Evolutionary conservation across 768 basidiomycete species (phyloP).

Genomic region (Candolleomyces efflorescens): DNA sequence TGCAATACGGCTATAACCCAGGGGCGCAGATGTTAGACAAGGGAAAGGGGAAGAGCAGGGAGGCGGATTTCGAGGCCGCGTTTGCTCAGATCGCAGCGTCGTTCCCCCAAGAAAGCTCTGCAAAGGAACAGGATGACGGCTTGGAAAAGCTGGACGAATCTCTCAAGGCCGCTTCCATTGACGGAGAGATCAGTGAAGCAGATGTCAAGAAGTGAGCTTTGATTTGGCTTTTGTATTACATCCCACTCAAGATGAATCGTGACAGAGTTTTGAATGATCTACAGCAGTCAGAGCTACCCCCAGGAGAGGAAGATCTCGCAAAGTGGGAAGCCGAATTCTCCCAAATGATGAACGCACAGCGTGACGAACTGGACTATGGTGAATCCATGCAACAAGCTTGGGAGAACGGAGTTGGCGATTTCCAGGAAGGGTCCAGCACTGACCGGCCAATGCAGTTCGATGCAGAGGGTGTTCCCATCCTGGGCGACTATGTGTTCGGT

Average conservation of each 20-base stretch:
- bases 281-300: constrained; percentile 53
- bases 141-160: constrained; percentile 48
- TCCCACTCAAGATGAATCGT: constrained; percentile 2
- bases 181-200: constrained; percentile 17
- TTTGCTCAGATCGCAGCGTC: constrained; percentile 67
- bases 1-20: constrained; percentile 28
- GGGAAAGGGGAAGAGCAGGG: constrained; percentile 77
- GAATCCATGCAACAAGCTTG: constrained; percentile 60
- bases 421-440: constrained; percentile 27
- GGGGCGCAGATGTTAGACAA: constrained; percentile 30
- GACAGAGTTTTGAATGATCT: constrained; percentile 60
- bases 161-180: constrained; percentile 31
- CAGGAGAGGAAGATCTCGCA: constrained; percentile 58
- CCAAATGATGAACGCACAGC: constrained; percentile 65
- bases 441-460: constrained; percentile 48
- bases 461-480: constrained; percentile 70
- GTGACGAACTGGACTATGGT: constrained; percentile 65
- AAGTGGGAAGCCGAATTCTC: constrained; percentile 85
- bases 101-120: constrained; percentile 23
- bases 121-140: constrained; percentile 33
- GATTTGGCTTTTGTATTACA: background rate
- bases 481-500: constrained; percentile 79
- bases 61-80: constrained; percentile 82
- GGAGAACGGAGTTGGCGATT: constrained; percentile 51
- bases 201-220: constrained; percentile 52